These are phyloP conservation scores for Ascochyta pisi DNA, from an alignment of 2,329 filamentous ascomycete genomes.

Conservation along the genomic window DNA sequence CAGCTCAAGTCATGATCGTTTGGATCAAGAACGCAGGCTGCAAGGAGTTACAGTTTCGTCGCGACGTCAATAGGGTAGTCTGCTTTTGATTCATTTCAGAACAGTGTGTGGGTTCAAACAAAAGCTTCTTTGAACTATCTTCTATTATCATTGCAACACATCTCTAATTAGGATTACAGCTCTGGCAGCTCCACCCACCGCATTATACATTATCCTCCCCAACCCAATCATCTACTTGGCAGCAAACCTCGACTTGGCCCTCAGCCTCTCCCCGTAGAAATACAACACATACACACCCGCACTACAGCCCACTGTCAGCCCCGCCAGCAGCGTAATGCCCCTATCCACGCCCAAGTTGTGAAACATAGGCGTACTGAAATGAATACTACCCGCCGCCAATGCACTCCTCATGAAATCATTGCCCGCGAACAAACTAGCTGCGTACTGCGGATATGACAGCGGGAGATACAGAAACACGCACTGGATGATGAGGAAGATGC, in stretches of 20 bases:
- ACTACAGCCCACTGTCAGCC: slow-evolving; percentile 49
- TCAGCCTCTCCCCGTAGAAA: slow-evolving; percentile 49
- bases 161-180: too few relatives aligned
- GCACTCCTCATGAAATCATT: slow-evolving; percentile 65
- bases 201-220: too few relatives aligned
- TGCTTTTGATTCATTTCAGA: too few relatives aligned
- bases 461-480: slow-evolving; percentile 68
- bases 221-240: slow-evolving; percentile 25
- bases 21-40: too few relatives aligned
- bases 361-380: slow-evolving; percentile 68
- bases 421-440: slow-evolving; percentile 63
- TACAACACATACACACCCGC: slow-evolving; percentile 67
- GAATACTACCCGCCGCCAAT: slow-evolving; percentile 65
- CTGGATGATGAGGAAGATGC: slow-evolving; percentile 55
- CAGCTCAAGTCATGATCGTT: too few relatives aligned
- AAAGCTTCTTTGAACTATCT: too few relatives aligned
- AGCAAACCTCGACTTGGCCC: slow-evolving; percentile 43
- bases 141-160: too few relatives aligned
- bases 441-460: slow-evolving; percentile 63
- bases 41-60: too few relatives aligned
- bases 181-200: too few relatives aligned
- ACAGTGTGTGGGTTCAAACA: too few relatives aligned
- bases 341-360: slow-evolving; percentile 64
- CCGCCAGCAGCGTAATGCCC: slow-evolving; percentile 63
- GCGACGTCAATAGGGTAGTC: too few relatives aligned